A percentile compares a stretch with the other conserved stretches of the same genome.
These are phyloP conservation scores for Mycena vulgaris DNA, from an alignment of 768 basidiomycete species.

Conservation along the genomic window DNA sequence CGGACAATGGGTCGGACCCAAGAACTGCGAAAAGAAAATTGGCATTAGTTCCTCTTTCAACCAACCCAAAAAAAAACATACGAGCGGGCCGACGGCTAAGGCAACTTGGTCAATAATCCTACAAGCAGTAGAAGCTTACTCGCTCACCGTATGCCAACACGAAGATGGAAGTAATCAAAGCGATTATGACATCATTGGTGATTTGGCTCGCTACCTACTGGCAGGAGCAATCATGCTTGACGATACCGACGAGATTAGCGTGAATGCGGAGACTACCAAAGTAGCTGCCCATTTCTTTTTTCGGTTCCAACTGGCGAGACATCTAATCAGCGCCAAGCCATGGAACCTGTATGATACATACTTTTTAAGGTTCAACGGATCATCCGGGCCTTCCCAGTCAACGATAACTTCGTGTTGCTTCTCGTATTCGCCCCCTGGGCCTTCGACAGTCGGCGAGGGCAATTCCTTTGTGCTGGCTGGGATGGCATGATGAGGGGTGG, in stretches of 20 bases:
- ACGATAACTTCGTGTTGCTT: slow-evolving; percentile 55
- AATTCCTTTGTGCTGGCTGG: slow-evolving; percentile 8
- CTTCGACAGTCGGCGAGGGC: slow-evolving; percentile 10
- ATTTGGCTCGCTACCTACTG: slow-evolving; percentile 66
- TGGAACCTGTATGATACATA: slow-evolving; percentile 41
- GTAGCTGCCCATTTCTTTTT: slow-evolving; percentile 77
- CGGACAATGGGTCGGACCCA: slow-evolving; percentile 78
- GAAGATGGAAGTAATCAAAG: slow-evolving; percentile 74
- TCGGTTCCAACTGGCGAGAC: slow-evolving; percentile 73
- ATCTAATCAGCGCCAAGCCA: neutral
- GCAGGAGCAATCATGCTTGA: slow-evolving; percentile 86
- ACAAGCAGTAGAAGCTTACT: slow-evolving; percentile 14
- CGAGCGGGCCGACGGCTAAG: slow-evolving; percentile 67
- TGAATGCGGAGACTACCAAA: slow-evolving; percentile 75
- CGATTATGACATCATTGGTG: slow-evolving; percentile 61
- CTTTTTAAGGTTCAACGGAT: slow-evolving; percentile 74
- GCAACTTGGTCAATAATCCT: neutral
- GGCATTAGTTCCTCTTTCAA: neutral
- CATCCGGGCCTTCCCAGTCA: slow-evolving; percentile 76
- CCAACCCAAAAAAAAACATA: slow-evolving; percentile 47
- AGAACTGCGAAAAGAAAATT: neutral
- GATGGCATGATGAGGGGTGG: slow-evolving; percentile 22
- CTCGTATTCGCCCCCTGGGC: neutral
- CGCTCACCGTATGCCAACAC: slow-evolving; percentile 73
- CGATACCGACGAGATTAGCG: slow-evolving; percentile 77